Conservation (phyloP, 169 alveolate species). For the Eimeria brunetti region DNA sequence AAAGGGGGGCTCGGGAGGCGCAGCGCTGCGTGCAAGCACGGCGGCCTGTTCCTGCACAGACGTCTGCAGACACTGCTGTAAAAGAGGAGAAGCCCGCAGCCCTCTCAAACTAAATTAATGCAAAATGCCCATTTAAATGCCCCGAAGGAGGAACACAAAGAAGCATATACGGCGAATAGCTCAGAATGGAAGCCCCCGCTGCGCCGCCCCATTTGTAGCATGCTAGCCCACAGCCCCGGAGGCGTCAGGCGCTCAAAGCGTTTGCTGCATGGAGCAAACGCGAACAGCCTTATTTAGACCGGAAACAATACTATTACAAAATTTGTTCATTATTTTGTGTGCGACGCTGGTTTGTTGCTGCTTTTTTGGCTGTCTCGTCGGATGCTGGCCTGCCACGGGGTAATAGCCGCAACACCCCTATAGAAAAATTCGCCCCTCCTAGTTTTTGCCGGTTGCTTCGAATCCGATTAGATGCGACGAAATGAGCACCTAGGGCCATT, state of each 20-base stretch:
- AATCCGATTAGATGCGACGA: background rate
- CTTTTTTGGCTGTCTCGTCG: background rate
- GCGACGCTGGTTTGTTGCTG: background rate
- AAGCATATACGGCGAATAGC: background rate
- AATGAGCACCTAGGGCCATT: background rate
- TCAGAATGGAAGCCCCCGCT: conserved; percentile 20
- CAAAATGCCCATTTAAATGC: background rate
- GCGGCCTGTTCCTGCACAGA: conserved; percentile 39
- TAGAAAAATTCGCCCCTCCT: background rate
- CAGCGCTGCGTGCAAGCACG: background rate
- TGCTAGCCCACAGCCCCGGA: conserved; percentile 69
- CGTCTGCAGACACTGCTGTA: conserved; percentile 44
- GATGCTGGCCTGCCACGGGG: background rate
- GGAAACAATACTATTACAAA: background rate
- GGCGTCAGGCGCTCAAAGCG: background rate
- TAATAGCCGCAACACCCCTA: background rate
- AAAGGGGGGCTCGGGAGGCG: conserved; percentile 53
- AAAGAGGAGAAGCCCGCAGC: conserved; percentile 35
- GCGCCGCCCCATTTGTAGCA: conserved; percentile 36
- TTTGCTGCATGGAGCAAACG: background rate
- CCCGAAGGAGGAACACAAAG: background rate
- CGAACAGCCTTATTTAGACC: background rate
- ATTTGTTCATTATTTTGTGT: background rate
- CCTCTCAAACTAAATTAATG: background rate
- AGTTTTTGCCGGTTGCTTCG: background rate